Percentiles rank a stretch among this genome's conserved stretches.
Evolutionary conservation across 2,329 filamentous ascomycete species (phyloP).

Genomic region (Epichloe gansuensis): DNA sequence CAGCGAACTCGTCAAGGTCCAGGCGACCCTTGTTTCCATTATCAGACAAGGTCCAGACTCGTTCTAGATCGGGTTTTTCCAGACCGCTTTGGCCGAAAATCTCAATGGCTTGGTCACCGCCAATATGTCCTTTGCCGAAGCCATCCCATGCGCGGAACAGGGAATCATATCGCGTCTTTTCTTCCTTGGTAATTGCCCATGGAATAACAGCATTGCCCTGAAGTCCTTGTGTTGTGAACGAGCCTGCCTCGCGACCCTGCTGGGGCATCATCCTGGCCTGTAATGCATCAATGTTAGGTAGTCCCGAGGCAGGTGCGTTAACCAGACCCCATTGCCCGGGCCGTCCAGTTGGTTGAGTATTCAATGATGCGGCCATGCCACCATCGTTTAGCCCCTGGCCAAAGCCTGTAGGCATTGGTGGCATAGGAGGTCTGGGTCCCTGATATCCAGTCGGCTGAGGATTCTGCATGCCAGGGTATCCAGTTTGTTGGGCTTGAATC

Average conservation of each 20-base stretch:
- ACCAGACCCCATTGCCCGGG: constrained; percentile 98
- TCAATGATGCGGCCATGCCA: constrained; percentile 56
- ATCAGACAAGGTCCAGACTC: constrained; percentile 90
- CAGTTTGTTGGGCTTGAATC: constrained; percentile 59
- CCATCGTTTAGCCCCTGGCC: constrained; percentile 36
- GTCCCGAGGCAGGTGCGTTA: constrained; percentile 76
- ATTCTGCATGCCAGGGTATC: constrained; percentile 54
- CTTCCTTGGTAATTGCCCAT: constrained; percentile 97
- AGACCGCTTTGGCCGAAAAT: constrained; percentile 95
- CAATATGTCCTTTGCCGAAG: constrained; percentile 82
- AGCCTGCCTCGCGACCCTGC: constrained; percentile 71
- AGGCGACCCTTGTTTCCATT: constrained; percentile 88
- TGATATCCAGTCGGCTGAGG: constrained; percentile 68
- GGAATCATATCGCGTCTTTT: constrained; percentile 92
- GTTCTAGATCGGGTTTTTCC: constrained; percentile 79
- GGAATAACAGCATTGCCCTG: constrained; percentile 92
- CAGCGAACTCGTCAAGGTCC: constrained; percentile 93
- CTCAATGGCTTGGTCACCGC: constrained; percentile 85
- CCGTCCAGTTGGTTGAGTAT: constrained; percentile 84
- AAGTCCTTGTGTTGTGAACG: constrained; percentile 74
- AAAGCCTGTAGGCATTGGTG: constrained; percentile 51
- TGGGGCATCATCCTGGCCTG: constrained; percentile 97
- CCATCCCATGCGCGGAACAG: constrained; percentile 97
- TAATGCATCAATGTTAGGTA: constrained; percentile 88
- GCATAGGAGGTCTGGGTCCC: constrained; percentile 83